Percentiles rank a stretch among this genome's conserved stretches.
These are phyloP conservation scores for Amoeboaphelidium occidentale DNA, from an alignment of 371 early-diverging fungal species.

Conservation along the genomic window DNA sequence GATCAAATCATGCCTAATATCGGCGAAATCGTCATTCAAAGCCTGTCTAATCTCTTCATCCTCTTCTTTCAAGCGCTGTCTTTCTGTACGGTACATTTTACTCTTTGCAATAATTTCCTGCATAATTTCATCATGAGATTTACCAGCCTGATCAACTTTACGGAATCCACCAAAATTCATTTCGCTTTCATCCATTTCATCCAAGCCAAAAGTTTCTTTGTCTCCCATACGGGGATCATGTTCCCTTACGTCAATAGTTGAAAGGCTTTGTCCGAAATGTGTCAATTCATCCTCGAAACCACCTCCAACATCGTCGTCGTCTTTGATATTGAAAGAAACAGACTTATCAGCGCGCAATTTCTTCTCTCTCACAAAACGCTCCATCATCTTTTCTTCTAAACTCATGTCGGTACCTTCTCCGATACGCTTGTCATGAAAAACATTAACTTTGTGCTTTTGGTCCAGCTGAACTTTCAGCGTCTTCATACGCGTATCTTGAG, in stretches of 20 bases:
- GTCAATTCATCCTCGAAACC: slow-evolving; percentile 10
- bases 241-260: neutral
- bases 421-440: slow-evolving; percentile 73
- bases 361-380: slow-evolving; percentile 68
- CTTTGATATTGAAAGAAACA: neutral
- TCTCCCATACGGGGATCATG: neutral
- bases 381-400: slow-evolving; percentile 82
- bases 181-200: slow-evolving; percentile 36
- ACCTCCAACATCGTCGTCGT: neutral
- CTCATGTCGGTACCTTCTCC: slow-evolving; percentile 72
- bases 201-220: slow-evolving; percentile 17
- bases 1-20: slow-evolving; percentile 38
- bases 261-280: slow-evolving; percentile 21
- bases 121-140: slow-evolving; percentile 61
- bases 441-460: slow-evolving; percentile 35
- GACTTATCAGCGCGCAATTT: slow-evolving; percentile 2
- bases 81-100: slow-evolving; percentile 72
- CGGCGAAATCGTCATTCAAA: slow-evolving; percentile 64
- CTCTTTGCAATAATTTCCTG: slow-evolving; percentile 87
- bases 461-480: slow-evolving; percentile 52
- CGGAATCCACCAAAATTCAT: slow-evolving; percentile 71
- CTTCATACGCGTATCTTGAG: slow-evolving; percentile 60
- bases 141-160: slow-evolving; percentile 11
- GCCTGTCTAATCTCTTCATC: slow-evolving; percentile 45
- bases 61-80: slow-evolving; percentile 55